Conservation (phyloP, 768 basidiomycete species). For the Termitomyces sp. region DNA sequence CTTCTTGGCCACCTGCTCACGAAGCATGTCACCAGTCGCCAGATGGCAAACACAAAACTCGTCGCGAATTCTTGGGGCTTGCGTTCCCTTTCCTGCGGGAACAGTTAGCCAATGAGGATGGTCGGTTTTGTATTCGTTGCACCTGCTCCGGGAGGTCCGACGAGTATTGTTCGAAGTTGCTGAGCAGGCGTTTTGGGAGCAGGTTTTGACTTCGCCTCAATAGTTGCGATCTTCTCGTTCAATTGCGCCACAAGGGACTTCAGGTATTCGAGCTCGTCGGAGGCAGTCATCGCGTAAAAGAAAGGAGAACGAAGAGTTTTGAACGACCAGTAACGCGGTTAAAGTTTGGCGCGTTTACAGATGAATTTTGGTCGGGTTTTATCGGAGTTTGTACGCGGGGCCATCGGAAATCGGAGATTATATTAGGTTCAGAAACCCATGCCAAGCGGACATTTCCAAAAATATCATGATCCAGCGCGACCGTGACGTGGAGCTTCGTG, state of each 20-base stretch:
- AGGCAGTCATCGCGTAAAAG: conserved; percentile 45
- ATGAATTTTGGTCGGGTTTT: conserved; percentile 25
- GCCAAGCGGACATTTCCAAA: conserved; percentile 14
- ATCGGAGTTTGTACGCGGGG: conserved; percentile 5
- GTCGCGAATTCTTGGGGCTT: conserved; percentile 89
- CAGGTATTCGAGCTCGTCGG: conserved; percentile 89
- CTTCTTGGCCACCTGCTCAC: conserved; percentile 85
- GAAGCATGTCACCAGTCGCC: conserved; percentile 98
- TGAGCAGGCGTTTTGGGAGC: conserved; percentile 53
- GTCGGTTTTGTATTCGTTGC: conserved; percentile 19
- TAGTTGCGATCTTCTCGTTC: conserved; percentile 76
- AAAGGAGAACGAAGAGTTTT: conserved; percentile 5
- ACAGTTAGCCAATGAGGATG: background rate
- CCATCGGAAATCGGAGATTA: background rate
- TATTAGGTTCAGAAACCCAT: conserved; percentile 13
- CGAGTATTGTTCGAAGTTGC: conserved; percentile 85
- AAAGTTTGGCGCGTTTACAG: conserved; percentile 14
- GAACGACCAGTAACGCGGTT: conserved; percentile 8
- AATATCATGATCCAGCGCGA: conserved; percentile 11
- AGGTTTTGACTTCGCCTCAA: conserved; percentile 67
- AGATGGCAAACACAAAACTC: conserved; percentile 97
- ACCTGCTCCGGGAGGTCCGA: conserved; percentile 98
- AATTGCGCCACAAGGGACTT: conserved; percentile 89
- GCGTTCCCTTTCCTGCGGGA: conserved; percentile 88
- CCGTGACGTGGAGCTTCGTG: conserved; percentile 17